Evolutionary conservation across 2,329 filamentous ascomycete species (phyloP).

Genomic region (Trichoderma aggressivum): DNA sequence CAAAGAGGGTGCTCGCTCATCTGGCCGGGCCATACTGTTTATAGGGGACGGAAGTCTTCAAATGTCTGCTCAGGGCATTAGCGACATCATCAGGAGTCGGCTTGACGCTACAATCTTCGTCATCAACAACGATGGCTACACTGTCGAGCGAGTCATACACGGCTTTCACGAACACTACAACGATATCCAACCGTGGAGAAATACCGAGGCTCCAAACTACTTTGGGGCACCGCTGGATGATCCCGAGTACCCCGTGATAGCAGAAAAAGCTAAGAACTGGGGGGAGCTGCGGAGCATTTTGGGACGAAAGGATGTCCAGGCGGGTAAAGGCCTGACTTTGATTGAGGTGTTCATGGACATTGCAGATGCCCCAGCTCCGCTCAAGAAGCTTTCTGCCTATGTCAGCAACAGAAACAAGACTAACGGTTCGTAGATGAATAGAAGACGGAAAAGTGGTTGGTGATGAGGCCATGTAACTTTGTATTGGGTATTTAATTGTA

Average conservation of each 20-base stretch:
- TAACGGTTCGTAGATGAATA: neutral
- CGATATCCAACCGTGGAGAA: conserved; percentile 51
- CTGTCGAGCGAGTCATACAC: conserved; percentile 56
- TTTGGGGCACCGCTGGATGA: conserved; percentile 44
- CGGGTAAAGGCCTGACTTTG: neutral
- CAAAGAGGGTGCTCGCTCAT: neutral
- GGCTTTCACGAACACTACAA: conserved; percentile 53
- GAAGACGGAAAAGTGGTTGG: neutral
- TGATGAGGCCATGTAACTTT: neutral
- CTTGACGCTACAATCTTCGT: conserved; percentile 50
- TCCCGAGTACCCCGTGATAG: neutral
- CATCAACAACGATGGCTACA: conserved; percentile 59
- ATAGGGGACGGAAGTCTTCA: conserved; percentile 64
- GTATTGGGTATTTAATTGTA: neutral
- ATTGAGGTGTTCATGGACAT: conserved; percentile 4
- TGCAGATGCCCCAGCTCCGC: neutral
- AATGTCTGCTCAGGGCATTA: conserved; percentile 64
- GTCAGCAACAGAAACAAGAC: neutral
- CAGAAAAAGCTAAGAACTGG: conserved; percentile 5
- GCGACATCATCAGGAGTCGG: conserved; percentile 56
- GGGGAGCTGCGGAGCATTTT: conserved; percentile 1
- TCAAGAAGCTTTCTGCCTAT: neutral
- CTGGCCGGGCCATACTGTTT: conserved; percentile 48
- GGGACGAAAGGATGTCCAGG: neutral
- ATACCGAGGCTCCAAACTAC: conserved; percentile 46